Base-by-base conservation (phyloP, 2,329 filamentous ascomycete genomes). In the Corynespora cassiicola region DNA sequence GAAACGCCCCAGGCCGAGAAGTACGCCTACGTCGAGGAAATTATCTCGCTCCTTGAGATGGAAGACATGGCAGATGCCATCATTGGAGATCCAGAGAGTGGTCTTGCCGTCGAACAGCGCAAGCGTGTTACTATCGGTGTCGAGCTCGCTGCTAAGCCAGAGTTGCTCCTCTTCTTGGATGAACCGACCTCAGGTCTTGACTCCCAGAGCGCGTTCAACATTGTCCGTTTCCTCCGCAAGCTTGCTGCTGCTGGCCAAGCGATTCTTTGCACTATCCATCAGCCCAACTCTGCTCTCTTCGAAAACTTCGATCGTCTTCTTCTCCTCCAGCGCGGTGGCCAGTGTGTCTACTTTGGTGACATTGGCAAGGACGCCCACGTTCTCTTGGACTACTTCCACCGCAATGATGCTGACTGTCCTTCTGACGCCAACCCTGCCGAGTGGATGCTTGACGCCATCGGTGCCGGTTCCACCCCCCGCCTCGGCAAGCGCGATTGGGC, bases 261-360 rank as follows among this genome's bases (percentile, higher is more conserved):
- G 7, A 90, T 95, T 52, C 78, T 95, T 3, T 95, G 89, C 71
- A 95, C 90, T 0, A 95, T 95, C 48, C 90, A 95, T 65, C 90
- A 95, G 64, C 90, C 90, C 2, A 92, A 90, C 51, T 87, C 88
- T 11, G 84, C 88, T 0, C 76, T 95, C 0, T 95, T 96, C 54
- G 88, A 94, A 66, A 86, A 90, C 66, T 96, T 95, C 51, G 90
- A 95, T 62, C 81, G 89, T 9, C 77, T 96, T 2, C 73, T 95
- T 5, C 77, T 95, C 3, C 77, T 95, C 2, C 83, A 92, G 67
- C 79, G 81, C 25, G 90, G 90, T 43, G 90, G 90, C 4, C 79
- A 85, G 37, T 88, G 87, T 30, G 88, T 95, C 32, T 95, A 95
- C 72, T 92, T 94, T 58, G 89, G 89, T 14, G 85, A 91, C 42